phyloP scores from a whole-genome alignment of 352 stramenopile species.

The Aphanomyces astaci region DNA sequence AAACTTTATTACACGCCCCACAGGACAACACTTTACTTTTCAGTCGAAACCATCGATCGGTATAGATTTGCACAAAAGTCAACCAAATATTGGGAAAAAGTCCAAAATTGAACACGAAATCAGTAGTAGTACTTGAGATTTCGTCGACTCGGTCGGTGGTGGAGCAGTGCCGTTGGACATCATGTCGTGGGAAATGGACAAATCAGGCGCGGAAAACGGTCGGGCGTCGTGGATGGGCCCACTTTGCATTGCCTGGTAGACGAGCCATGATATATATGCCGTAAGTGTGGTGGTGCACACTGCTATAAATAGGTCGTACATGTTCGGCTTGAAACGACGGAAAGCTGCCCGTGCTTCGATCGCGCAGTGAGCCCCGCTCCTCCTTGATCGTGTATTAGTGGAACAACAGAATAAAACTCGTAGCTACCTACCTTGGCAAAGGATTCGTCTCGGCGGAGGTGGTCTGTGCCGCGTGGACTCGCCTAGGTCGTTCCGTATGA shows the following conservation, averaged over 20 bases:
- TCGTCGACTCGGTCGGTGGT: too few species aligned
- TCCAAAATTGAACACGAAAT: too few species aligned
- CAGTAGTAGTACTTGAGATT: too few species aligned
- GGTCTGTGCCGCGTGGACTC: neutral
- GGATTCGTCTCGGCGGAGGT: too few species aligned
- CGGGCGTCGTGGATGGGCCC: neutral
- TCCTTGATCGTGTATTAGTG: neutral
- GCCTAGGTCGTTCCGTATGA: neutral
- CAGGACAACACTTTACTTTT: too few species aligned
- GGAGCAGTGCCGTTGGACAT: neutral
- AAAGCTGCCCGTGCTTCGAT: neutral
- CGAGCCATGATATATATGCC: too few species aligned
- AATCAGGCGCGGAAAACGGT: neutral
- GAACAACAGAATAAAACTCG: neutral
- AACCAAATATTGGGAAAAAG: too few species aligned
- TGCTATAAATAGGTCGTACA: too few species aligned
- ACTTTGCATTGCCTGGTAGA: neutral
- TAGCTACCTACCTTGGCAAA: neutral
- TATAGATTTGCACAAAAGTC: too few species aligned
- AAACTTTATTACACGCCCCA: too few species aligned
- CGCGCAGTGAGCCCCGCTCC: neutral
- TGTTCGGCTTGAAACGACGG: constrained; percentile 1
- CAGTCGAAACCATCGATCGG: too few species aligned
- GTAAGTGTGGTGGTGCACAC: too few species aligned
- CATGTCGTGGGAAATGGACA: constrained; percentile 5